Evolutionary conservation across 2,329 filamentous ascomycete genomes (phyloP), one percentile per base, ranked within the genome.

Genomic region (Venturiaceae sp.): DNA sequence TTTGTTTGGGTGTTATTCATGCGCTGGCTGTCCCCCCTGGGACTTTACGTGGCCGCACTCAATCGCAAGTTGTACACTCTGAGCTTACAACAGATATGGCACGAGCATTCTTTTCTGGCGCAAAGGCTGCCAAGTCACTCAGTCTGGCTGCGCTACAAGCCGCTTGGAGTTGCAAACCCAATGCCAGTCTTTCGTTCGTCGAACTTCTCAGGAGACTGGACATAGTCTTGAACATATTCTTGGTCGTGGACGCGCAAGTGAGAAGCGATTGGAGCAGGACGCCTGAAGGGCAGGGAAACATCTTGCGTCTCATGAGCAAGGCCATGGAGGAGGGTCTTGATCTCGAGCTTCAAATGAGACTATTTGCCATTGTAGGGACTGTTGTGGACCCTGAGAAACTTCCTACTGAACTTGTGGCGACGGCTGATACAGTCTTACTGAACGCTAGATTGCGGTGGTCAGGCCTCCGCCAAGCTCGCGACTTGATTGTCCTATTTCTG

Each of bases 1-100:
- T 70, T 55, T 73, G 71, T 59, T 62, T 74, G 16, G 66, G 67
- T 0, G 70, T 72, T 60, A 71, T 72, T 5, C 19, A 36, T 37
- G 52, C 52, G 13, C 28, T 53, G 52, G 52, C 52, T 8, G n/a
- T 37, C 14, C 30, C 52, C 14, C 16, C 30, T 1, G 52, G 52
- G 66, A 66, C 67, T 19, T 62, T 64, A 9, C 64, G 70, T 21
- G 30, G 34, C 23, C n/a, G 6, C 34, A 28, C 21, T 36, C 52
- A 53, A 7, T n/a, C 44, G 5, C 44, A 50, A n/a, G 4, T 30
- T 3, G 44, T 30, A 7, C 26, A 50, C 30, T 50, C 44, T 30
- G 44, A 50, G 13, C 52, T 53, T 16, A 53, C 52, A 1, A 21
- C 52, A 13, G 52, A 53, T 53, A 11, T 28, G n/a, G 68, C 66